Percentiles rank a stretch among this genome's conserved stretches.
Evolutionary conservation across 495 filamentous ascomycete species (phyloP).

Genomic region (Aspergillus carlsbadensis): DNA sequence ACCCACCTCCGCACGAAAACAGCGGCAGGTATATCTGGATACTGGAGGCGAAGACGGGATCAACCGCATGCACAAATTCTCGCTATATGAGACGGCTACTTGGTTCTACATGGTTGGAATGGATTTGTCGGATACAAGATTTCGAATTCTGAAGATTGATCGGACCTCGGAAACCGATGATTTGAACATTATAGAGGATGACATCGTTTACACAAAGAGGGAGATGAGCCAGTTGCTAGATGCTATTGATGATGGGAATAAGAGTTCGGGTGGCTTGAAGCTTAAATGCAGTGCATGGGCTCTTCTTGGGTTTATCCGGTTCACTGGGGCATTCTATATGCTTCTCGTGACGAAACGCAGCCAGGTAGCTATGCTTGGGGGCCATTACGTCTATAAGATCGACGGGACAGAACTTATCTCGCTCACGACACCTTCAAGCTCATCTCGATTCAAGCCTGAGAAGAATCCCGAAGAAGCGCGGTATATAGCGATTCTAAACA

Average conservation of each 20-base stretch:
- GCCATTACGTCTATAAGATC: conserved; percentile 92
- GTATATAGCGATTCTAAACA: conserved; percentile 84
- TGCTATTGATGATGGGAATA: conserved; percentile 95
- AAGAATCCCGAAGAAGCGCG: conserved; percentile 85
- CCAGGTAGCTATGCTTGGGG: conserved; percentile 92
- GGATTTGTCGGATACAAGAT: conserved; percentile 82
- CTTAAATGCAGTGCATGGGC: conserved; percentile 92
- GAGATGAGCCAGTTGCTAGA: conserved; percentile 92
- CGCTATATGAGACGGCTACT: conserved; percentile 88
- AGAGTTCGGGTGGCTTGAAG: conserved; percentile 84
- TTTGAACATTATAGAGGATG: conserved; percentile 85
- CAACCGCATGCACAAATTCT: conserved; percentile 92
- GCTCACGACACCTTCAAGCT: conserved; percentile 58
- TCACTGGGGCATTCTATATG: conserved; percentile 98
- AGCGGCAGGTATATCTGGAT: conserved; percentile 53
- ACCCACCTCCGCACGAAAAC: conserved; percentile 36
- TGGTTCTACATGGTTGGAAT: conserved; percentile 92
- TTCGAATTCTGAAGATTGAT: conserved; percentile 91
- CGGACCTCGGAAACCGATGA: conserved; percentile 79
- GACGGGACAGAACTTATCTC: conserved; percentile 94
- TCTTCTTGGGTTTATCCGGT: conserved; percentile 88
- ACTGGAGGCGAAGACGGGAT: conserved; percentile 65
- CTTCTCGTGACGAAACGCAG: conserved; percentile 92
- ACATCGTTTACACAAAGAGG: conserved; percentile 86
- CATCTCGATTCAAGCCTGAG: conserved; percentile 69